Conservation (phyloP, 2,329 filamentous ascomycete genomes). For the Apiospora saccharicola region DNA sequence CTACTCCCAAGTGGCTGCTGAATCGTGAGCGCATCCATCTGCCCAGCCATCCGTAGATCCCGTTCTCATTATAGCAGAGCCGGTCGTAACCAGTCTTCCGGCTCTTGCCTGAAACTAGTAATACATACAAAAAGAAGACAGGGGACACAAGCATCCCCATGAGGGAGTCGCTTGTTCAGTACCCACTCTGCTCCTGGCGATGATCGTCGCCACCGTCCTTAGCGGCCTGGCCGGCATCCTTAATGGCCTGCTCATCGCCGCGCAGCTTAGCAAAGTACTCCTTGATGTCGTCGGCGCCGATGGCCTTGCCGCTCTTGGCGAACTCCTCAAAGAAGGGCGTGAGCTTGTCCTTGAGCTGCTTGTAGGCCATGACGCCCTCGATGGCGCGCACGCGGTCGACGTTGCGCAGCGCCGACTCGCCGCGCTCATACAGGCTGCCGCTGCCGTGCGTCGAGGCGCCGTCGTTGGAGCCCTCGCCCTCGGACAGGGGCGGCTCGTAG, state of each 20-base stretch:
- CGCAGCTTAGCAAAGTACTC: slow-evolving; percentile 93
- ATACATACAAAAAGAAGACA: neutral
- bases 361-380: slow-evolving; percentile 98
- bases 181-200: slow-evolving; percentile 62
- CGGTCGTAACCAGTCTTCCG: neutral
- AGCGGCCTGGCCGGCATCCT: slow-evolving; percentile 65
- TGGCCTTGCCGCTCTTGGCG: slow-evolving; percentile 86
- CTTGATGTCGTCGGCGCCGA: slow-evolving; percentile 96
- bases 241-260: slow-evolving; percentile 81
- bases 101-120: neutral
- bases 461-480: slow-evolving; percentile 58
- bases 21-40: neutral
- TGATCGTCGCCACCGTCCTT: slow-evolving; percentile 37
- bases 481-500: slow-evolving; percentile 89
- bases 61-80: neutral
- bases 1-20: neutral
- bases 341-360: slow-evolving; percentile 94
- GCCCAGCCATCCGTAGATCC: neutral
- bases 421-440: slow-evolving; percentile 81
- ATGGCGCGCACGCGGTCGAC: slow-evolving; percentile 94
- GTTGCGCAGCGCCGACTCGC: slow-evolving; percentile 89
- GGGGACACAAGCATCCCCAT: neutral
- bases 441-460: slow-evolving; percentile 71
- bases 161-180: slow-evolving; percentile 42
- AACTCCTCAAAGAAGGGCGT: slow-evolving; percentile 94